These are phyloP conservation scores for Babesia bigemina DNA, from an alignment of 169 alveolate species.

Conservation along the genomic window DNA sequence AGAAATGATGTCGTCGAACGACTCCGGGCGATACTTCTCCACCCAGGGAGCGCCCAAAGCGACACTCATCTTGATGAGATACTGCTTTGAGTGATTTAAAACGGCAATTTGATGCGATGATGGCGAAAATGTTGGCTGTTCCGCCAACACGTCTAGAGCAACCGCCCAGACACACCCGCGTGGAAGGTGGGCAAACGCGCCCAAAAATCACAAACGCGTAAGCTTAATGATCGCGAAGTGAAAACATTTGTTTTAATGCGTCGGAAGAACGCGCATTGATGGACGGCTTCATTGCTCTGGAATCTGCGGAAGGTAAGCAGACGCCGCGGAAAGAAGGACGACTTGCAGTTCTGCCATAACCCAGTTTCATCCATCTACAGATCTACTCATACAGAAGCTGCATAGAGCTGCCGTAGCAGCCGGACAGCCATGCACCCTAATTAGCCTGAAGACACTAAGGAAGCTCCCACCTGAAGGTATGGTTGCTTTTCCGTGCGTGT, in stretches of 20 bases:
- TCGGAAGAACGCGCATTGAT: neutral
- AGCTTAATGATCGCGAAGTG: neutral
- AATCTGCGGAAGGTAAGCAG: slow-evolving; percentile 31
- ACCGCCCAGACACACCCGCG: slow-evolving; percentile 1
- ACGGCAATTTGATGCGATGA: neutral
- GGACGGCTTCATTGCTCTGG: slow-evolving; percentile 41
- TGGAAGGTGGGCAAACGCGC: slow-evolving; percentile 17
- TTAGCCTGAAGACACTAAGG: slow-evolving; percentile 28
- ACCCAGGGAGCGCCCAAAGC: slow-evolving; percentile 78
- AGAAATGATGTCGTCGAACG: slow-evolving; percentile 91
- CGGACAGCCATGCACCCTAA: slow-evolving; percentile 14
- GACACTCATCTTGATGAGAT: slow-evolving; percentile 38
- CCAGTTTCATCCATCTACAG: neutral
- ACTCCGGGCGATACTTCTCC: slow-evolving; percentile 95
- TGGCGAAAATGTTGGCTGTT: neutral
- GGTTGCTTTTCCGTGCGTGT: neutral
- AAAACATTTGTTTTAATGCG: too few relatives aligned
- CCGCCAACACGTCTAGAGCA: neutral
- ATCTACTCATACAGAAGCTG: neutral
- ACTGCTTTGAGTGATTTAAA: neutral
- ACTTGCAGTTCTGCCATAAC: too few relatives aligned
- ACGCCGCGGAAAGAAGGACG: neutral
- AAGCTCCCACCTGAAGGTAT: slow-evolving; percentile 27
- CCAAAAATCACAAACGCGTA: neutral
- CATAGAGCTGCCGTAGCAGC: slow-evolving; percentile 2